phyloP scores from a whole-genome alignment of 1,284 basidiomycete genomes.

The Apiotrichum sp. region DNA sequence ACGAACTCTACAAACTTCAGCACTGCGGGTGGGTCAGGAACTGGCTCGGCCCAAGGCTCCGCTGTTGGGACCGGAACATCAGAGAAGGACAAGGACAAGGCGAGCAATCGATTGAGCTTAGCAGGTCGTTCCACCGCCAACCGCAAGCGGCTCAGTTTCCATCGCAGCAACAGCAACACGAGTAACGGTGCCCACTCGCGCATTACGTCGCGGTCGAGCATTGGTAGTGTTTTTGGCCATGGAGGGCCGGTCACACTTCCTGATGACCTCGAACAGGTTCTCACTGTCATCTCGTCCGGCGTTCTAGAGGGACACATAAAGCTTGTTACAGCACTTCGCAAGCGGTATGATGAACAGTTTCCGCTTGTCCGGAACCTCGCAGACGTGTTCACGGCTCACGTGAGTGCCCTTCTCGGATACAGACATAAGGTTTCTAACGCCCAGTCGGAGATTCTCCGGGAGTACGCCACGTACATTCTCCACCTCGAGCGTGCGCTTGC shows the following conservation, averaged over 20 bases:
- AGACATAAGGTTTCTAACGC: neutral
- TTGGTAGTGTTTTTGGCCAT: conserved; percentile 3
- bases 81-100: neutral
- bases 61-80: neutral
- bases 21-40: neutral
- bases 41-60: neutral
- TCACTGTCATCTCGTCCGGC: conserved; percentile 74
- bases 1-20: neutral
- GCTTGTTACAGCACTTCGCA: conserved; percentile 71
- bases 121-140: neutral
- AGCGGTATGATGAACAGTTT: conserved; percentile 86
- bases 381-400: conserved; percentile 87
- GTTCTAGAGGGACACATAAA: conserved; percentile 81
- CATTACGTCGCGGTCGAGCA: conserved; percentile 18
- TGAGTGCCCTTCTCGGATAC: conserved; percentile 48
- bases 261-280: conserved; percentile 72
- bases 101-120: neutral
- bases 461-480: conserved; percentile 84
- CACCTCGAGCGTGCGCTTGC: conserved; percentile 83
- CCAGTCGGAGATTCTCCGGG: conserved; percentile 83
- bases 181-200: conserved; percentile 6
- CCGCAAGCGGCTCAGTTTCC: neutral
- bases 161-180: neutral
- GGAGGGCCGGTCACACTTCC: conserved; percentile 55
- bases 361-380: conserved; percentile 84